These are phyloP conservation scores for Gossypium ekmanianum DNA, from an alignment of 345 rosid species.

Conservation along the genomic window DNA sequence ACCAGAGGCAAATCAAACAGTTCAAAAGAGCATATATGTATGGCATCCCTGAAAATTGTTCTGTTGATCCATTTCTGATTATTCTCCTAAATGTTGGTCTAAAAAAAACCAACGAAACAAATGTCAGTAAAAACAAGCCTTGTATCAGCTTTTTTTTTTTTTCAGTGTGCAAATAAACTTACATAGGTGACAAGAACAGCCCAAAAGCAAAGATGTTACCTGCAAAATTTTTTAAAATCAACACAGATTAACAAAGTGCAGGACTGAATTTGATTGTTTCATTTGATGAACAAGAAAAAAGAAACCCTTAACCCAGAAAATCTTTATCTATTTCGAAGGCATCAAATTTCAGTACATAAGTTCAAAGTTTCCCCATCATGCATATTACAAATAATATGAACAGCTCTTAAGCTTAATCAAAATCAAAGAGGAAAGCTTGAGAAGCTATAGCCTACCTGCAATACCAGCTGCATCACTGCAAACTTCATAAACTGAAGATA, in stretches of 20 bases:
- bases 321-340: background rate
- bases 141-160: background rate
- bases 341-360: background rate
- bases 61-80: conserved; percentile 43
- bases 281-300: background rate
- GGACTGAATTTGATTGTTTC: background rate
- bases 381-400: background rate
- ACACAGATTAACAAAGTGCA: background rate
- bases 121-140: background rate
- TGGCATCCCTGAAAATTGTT: conserved; percentile 55
- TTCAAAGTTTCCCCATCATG: background rate
- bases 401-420: background rate
- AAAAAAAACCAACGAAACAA: background rate
- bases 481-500: conserved; percentile 24
- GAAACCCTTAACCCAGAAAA: background rate
- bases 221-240: conserved; percentile 24
- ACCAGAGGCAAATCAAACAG: conserved; percentile 57
- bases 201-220: conserved; percentile 51
- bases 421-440: background rate
- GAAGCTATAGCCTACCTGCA: conserved; percentile 34
- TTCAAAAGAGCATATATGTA: conserved; percentile 46
- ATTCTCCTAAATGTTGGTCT: conserved; percentile 60
- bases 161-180: conserved; percentile 22
- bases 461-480: conserved; percentile 49
- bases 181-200: conserved; percentile 54